Conservation (phyloP, 345 rosid species). For the Dimocarpus longan region DNA sequence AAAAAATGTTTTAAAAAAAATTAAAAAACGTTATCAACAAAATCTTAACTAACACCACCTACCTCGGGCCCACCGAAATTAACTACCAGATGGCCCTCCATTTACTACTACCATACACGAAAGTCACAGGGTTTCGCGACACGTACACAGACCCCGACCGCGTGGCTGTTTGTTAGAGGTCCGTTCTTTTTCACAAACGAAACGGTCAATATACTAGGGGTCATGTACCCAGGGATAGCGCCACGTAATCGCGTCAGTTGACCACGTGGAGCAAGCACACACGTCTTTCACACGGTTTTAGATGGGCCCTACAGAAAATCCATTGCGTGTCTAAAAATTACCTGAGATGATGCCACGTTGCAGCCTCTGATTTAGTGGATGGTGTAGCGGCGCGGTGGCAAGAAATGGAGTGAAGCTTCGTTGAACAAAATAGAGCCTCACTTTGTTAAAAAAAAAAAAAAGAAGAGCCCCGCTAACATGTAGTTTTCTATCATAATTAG, state of each 20-base stretch:
- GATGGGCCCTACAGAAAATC: constrained; percentile 1
- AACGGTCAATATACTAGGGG: not conserved
- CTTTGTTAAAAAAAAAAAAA: too few species aligned
- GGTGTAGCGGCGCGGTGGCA: constrained; percentile 7
- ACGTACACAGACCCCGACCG: not conserved
- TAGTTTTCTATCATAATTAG: too few species aligned
- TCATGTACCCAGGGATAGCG: not conserved
- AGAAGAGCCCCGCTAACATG: not conserved
- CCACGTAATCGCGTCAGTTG: not conserved
- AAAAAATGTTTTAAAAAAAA: too few species aligned
- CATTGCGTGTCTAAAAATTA: not conserved
- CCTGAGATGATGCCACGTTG: constrained; percentile 10
- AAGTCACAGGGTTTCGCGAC: not conserved
- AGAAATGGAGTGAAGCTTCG: not conserved
- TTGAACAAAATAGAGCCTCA: not conserved
- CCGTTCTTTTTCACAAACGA: too few species aligned
- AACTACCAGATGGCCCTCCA: not conserved
- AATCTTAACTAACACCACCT: constrained; percentile 3
- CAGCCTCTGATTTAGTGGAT: not conserved
- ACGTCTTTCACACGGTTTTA: not conserved
- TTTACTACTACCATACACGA: not conserved
- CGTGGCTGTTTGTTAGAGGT: not conserved
- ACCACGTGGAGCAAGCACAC: not conserved
- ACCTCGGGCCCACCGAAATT: not conserved
- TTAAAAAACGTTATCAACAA: not conserved